Evolutionary conservation across 2,329 filamentous ascomycete genomes (phyloP).

Genomic region (Trichoderma afroharzianum): DNA sequence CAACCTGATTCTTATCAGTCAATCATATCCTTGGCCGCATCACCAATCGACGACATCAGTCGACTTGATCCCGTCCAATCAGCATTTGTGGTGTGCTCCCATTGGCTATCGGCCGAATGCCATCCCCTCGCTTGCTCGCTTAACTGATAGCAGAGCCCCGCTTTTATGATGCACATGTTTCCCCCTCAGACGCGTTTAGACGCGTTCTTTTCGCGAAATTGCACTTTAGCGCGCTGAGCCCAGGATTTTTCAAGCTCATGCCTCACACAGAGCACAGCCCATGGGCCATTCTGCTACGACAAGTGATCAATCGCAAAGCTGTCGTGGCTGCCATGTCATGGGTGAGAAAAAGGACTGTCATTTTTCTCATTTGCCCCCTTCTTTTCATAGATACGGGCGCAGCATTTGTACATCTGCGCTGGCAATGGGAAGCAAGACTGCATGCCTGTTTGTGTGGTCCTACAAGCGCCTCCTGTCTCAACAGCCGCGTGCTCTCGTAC

Average conservation of each 20-base stretch:
- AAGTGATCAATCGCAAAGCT: conserved; percentile 14
- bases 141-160: conserved; percentile 3
- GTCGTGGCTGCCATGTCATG: not conserved
- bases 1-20: not conserved
- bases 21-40: not conserved
- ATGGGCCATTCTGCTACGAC: not conserved
- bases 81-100: not conserved
- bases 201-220: conserved; percentile 12
- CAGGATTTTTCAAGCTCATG: not conserved
- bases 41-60: not conserved
- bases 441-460: not conserved
- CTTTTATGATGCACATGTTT: conserved; percentile 13
- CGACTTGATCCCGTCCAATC: not conserved
- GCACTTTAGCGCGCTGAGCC: conserved; percentile 2
- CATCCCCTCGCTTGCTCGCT: conserved; percentile 5
- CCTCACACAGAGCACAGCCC: not conserved
- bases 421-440: not conserved
- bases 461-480: not conserved
- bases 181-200: conserved; percentile 7
- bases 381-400: not conserved
- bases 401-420: not conserved
- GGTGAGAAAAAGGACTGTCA: not conserved
- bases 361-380: not conserved
- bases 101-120: not conserved
- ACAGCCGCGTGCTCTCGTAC: not conserved